These are phyloP conservation scores for Oidiodendron maius DNA, from an alignment of 495 filamentous ascomycete genomes.

Conservation along the genomic window DNA sequence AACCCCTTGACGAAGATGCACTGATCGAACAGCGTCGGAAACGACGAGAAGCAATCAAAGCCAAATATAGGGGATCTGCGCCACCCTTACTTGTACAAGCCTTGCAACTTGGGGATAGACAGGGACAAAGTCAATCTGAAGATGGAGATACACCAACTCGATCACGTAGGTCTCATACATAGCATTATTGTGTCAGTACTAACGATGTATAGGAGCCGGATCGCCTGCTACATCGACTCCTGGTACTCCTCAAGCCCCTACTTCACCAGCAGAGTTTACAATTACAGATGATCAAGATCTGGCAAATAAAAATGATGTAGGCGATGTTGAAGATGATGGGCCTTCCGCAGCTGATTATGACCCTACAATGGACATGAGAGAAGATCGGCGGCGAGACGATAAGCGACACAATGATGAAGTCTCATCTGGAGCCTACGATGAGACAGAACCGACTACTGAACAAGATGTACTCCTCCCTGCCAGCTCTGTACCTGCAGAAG, in stretches of 20 bases:
- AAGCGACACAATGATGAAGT: conserved; percentile 51
- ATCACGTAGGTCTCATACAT: conserved; percentile 17
- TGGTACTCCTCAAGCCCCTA: conserved; percentile 30
- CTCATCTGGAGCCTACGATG: conserved; percentile 54
- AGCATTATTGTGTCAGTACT: not conserved
- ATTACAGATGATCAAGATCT: conserved; percentile 52
- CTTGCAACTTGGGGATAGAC: conserved; percentile 54
- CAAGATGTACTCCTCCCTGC: conserved; percentile 50
- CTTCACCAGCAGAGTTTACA: conserved; percentile 34
- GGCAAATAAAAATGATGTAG: conserved; percentile 48
- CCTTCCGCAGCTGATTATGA: conserved; percentile 96
- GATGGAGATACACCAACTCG: conserved; percentile 15
- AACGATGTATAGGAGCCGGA: not conserved
- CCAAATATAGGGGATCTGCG: conserved; percentile 68
- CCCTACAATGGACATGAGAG: conserved; percentile 85
- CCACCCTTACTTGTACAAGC: conserved; percentile 75
- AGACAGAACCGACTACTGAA: conserved; percentile 44
- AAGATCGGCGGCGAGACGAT: conserved; percentile 72
- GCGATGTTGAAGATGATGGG: conserved; percentile 60
- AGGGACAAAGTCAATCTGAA: conserved; percentile 20
- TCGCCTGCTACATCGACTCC: conserved; percentile 32
- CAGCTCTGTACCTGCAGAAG: conserved; percentile 1
- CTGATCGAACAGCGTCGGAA: conserved; percentile 82
- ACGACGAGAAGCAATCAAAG: conserved; percentile 81
- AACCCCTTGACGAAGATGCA: conserved; percentile 66